Base-by-base conservation (phyloP, 2,329 filamentous ascomycete genomes). In the Gaeumannomyces sp. region DNA sequence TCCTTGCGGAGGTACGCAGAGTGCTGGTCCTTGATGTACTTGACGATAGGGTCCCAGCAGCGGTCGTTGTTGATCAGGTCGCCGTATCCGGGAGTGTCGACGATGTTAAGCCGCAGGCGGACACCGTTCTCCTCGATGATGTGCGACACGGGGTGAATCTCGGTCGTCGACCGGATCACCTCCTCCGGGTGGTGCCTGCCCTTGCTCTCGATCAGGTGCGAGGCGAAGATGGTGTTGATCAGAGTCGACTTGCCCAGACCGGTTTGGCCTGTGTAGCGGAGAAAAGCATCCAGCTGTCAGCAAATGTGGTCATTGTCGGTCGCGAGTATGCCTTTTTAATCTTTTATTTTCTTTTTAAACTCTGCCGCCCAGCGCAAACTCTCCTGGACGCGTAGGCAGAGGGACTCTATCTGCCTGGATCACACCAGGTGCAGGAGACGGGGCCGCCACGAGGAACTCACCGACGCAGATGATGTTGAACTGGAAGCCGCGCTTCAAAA, bases 1-100 rank as follows among this genome's bases (percentile, higher is more conserved):
- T 99, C 95, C 86, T 99, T 99, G 80, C 95, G 92, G 72, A 99
- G 88, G 83, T 98, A 99, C 74, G 95, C 94, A 64, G 93, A 97
- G 85, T 99, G 95, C 84, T 99, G 95, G 81, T 99, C 95, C 86
- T 99, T 99, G 86, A 99, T 99, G 82, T 99, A 99, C 85, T 99
- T 99, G 85, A 99, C 94, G 78, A 99, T 99, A 69, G 95, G 95
- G 77, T 99, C 95, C 95, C 95, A 99, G 89, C 95, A 99, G 85
- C 95, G 91, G 83, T 99, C 95, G 80, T 99, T 99, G 87, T 99
- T 99, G 80, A 99, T 95, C 76, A 97, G 88, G 75, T 99, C 95
- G 75, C 95, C 95, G 75, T 99, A 99, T 70, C 95, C 95, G 69
- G 95, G 95, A 69, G 95, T 99, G 78, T 99, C 95, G 74, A 99